Conservation (phyloP, 2,329 filamentous ascomycete species). For the Microthyrium microscopicum region DNA sequence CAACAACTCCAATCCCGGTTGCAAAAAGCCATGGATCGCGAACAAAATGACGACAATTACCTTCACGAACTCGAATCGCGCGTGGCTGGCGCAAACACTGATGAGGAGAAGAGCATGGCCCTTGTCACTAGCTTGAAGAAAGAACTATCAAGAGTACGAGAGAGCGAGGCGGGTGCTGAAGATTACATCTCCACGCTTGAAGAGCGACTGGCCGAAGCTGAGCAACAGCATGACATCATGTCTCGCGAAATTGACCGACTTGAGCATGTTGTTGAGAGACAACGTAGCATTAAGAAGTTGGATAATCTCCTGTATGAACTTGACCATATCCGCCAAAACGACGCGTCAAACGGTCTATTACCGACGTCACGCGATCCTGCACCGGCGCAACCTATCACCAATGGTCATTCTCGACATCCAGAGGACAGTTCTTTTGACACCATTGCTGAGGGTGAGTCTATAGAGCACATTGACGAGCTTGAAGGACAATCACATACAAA, state of each 20-base stretch:
- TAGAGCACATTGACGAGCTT: conserved; percentile 2
- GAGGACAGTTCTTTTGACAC: conserved; percentile 13
- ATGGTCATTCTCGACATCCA: conserved; percentile 19
- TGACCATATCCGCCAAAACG: conserved; percentile 38
- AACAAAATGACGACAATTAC: conserved; percentile 82
- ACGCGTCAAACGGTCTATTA: conserved; percentile 18
- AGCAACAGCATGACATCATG: conserved; percentile 93
- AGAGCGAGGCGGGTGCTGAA: conserved; percentile 79
- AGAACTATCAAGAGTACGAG: conserved; percentile 71
- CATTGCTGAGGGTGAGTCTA: conserved; percentile 2
- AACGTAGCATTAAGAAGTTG: conserved; percentile 84
- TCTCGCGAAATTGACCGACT: conserved; percentile 87
- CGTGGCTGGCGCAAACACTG: conserved; percentile 75
- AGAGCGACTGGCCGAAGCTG: conserved; percentile 84
- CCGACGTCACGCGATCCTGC: no score
- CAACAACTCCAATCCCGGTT: conserved; percentile 73
- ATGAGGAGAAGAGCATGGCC: conserved; percentile 80
- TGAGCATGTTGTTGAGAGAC: conserved; percentile 88
- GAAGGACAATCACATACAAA: no score
- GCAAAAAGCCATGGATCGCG: conserved; percentile 85
- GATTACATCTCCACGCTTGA: conserved; percentile 96
- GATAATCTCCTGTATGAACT: conserved; percentile 85
- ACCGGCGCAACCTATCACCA: conserved; percentile 13
- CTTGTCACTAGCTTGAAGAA: conserved; percentile 79
- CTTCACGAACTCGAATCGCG: conserved; percentile 81